Evolutionary conservation across 2,329 filamentous ascomycete species (phyloP).

Genomic region (Aspergillus melleus): DNA sequence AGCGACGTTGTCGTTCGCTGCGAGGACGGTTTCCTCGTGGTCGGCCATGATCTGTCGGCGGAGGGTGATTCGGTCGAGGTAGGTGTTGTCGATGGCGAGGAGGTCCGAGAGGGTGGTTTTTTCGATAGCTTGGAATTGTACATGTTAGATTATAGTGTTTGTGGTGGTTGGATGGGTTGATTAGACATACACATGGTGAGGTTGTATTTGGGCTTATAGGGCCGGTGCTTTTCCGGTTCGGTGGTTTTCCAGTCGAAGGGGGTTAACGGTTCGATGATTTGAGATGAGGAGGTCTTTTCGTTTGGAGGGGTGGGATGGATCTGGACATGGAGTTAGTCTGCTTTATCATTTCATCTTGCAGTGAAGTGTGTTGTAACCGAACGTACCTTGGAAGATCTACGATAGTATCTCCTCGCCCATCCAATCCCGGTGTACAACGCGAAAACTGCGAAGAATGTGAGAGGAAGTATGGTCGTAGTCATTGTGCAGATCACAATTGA

Average conservation of each 20-base stretch:
- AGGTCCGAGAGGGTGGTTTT: not conserved
- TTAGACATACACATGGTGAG: conserved; percentile 4
- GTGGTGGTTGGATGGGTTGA: no score
- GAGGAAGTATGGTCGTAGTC: not conserved
- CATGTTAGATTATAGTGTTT: no score
- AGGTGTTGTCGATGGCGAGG: conserved; percentile 3
- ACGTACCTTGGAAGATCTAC: not conserved
- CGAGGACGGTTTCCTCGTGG: not conserved
- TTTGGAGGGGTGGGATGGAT: not conserved
- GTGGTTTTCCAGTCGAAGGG: not conserved
- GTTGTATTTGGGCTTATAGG: conserved; percentile 5
- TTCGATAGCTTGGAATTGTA: not conserved
- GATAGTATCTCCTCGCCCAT: not conserved
- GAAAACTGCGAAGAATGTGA: not conserved
- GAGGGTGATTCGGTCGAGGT: not conserved
- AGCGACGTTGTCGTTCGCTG: not conserved
- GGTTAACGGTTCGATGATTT: not conserved
- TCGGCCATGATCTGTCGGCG: not conserved
- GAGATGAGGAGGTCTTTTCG: not conserved
- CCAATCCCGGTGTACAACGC: not conserved
- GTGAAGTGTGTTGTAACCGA: not conserved
- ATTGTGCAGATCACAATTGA: not conserved
- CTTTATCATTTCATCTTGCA: no score
- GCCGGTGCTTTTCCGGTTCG: not conserved
- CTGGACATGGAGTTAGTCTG: not conserved